These are phyloP conservation scores for Fraxinus pennsylvanica DNA, from an alignment of 257 asterid genomes.

Conservation along the genomic window DNA sequence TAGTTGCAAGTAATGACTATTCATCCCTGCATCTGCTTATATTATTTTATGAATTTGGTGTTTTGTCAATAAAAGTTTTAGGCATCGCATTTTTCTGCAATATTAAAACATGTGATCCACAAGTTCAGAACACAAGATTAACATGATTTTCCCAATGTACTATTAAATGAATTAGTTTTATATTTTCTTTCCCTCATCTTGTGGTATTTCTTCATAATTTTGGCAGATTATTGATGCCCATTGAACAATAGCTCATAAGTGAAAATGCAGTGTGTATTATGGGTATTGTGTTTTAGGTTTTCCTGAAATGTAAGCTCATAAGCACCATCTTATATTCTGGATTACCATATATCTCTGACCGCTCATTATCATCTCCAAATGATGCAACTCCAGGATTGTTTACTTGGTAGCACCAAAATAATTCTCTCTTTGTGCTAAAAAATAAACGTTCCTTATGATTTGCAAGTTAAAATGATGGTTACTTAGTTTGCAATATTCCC, in stretches of 20 bases:
- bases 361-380: not conserved
- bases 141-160: not conserved
- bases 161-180: not conserved
- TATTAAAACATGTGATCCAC: not conserved
- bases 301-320: too few species aligned
- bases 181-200: not conserved
- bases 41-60: too few species aligned
- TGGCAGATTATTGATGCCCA: not conserved
- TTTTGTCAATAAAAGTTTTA: too few species aligned
- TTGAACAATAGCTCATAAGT: not conserved
- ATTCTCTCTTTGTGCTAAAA: not conserved
- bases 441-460: not conserved
- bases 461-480: not conserved
- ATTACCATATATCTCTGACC: not conserved
- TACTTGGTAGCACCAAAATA: not conserved
- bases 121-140: not conserved
- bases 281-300: too few species aligned
- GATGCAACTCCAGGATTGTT: not conserved
- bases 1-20: constrained; percentile 46
- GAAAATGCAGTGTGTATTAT: not conserved
- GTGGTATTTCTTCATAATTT: not conserved
- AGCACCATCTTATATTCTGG: not conserved
- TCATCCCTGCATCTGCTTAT: not conserved
- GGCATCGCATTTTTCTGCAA: not conserved
- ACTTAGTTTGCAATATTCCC: not conserved